A percentile compares a stretch with the other conserved stretches of the same genome.
phyloP scores from a whole-genome alignment of 768 basidiomycete species.

The Lentinula sp. region DNA sequence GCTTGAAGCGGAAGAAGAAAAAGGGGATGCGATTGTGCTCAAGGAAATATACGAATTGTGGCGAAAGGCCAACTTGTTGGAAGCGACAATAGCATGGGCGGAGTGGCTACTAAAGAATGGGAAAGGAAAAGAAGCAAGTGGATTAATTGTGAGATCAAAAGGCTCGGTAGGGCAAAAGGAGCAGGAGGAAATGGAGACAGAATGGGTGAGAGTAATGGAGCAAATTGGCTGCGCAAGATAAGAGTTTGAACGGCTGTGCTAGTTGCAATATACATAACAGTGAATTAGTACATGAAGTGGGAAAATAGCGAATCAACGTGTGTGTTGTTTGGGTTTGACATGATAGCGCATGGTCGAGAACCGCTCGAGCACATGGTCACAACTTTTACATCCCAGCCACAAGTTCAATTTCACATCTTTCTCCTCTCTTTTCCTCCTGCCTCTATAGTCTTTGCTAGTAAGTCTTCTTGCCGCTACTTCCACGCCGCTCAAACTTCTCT shows the following conservation, averaged over 20 bases:
- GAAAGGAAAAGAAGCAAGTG: conserved; percentile 33
- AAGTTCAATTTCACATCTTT: conserved; percentile 16
- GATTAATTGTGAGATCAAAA: conserved; percentile 26
- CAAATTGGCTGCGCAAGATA: background rate
- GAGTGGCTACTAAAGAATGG: conserved; percentile 26
- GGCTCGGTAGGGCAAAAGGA: conserved; percentile 18
- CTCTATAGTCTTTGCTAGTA: conserved; percentile 11
- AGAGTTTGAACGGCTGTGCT: background rate
- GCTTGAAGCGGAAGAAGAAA: conserved; percentile 17
- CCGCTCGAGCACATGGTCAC: conserved; percentile 3
- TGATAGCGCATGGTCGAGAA: conserved; percentile 4
- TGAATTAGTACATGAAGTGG: background rate
- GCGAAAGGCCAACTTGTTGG: conserved; percentile 28
- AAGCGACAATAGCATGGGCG: conserved; percentile 38
- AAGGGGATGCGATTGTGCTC: conserved; percentile 20
- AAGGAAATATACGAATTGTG: conserved; percentile 35
- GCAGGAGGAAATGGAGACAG: conserved; percentile 26
- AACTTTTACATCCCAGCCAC: conserved; percentile 10
- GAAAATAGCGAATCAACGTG: background rate
- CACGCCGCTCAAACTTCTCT: conserved; percentile 10
- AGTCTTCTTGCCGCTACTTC: conserved; percentile 14
- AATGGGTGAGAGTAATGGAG: conserved; percentile 20
- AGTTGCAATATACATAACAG: background rate
- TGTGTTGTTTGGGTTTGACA: background rate
- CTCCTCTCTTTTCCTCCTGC: conserved; percentile 19